Base-by-base conservation (phyloP, 192 early-diverging fungal genomes). In the Dimargaris xerosporica region DNA sequence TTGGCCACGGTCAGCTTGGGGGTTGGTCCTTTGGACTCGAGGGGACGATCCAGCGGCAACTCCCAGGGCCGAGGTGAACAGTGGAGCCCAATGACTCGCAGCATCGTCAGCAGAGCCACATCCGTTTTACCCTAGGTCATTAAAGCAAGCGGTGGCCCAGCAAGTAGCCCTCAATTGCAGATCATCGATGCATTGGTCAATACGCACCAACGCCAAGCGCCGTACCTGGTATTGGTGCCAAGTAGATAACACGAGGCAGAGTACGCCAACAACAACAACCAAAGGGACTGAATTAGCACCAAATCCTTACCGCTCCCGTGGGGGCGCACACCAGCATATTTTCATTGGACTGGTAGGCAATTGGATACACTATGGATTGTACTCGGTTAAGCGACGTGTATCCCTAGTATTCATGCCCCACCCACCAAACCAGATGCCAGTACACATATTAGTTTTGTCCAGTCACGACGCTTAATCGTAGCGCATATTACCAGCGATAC, bases 311-410 rank as follows among this genome's bases (percentile, higher is more conserved):
- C 5, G 93, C 91, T 64, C 96, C 96, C 0, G 96, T 99, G 0
- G 96, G 96, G 0, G 96, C 96, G 67, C 91, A 97, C 34, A 99
- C 89, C 43, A 99, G 81, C 73, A 99, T 93, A 63, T 99, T 99
- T 72, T 96, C 94, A 71, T 93, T 96, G n/a, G 89, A 86, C 30
- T 86, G 81, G 69, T 88, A 99, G 0, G 93, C 93, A 6, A 89
- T 82, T 26, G 93, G 94, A 64, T 88, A 94, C 6, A 99, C 90
- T 62, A 94, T 88, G 23, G 90, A 91, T 75, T 99, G 96, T 50
- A 99, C 84, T 50, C 94, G 83, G 69, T 99, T 99, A 48, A 99
- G 76, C 9, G 82, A 76, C 28, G 80, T 79, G 71, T 96, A 96
- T 23, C 85, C 84, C 73, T 69, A 62, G 28, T 39, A 39, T 34